Percentiles rank a stretch among this genome's conserved stretches.
Evolutionary conservation across 192 early-diverging fungal genomes (phyloP).

Genomic region (Mortierella alpina): DNA sequence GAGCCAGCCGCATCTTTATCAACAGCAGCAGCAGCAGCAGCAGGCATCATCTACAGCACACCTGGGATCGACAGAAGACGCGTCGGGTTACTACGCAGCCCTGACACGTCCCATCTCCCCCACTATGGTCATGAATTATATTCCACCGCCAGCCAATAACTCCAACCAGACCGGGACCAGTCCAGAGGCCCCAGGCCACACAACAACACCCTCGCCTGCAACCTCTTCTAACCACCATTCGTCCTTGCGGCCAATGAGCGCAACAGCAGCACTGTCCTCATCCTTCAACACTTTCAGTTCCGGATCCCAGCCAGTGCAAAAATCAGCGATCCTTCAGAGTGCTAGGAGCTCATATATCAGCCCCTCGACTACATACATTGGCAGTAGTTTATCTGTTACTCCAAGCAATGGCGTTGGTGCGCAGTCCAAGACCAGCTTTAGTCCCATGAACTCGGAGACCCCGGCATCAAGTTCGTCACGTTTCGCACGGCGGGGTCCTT

Average conservation of each 20-base stretch:
- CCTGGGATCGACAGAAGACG: slow-evolving; percentile 15
- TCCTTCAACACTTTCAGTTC: slow-evolving; percentile 29
- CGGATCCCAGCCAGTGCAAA: slow-evolving; percentile 5
- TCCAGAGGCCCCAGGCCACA: not conserved
- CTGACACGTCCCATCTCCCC: slow-evolving; percentile 47
- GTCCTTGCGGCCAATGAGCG: slow-evolving; percentile 19
- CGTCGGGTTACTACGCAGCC: slow-evolving; percentile 30
- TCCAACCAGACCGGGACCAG: not conserved
- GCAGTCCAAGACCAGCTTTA: not conserved
- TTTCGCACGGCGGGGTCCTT: slow-evolving; percentile 39
- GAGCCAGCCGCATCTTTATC: slow-evolving; percentile 15
- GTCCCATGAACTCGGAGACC: slow-evolving; percentile 3
- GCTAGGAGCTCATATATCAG: slow-evolving; percentile 15
- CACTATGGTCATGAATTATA: slow-evolving; percentile 40
- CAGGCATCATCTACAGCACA: not conserved
- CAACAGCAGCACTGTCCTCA: slow-evolving; percentile 31
- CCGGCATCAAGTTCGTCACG: slow-evolving; percentile 16
- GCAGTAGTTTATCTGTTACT: not conserved
- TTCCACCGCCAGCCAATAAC: slow-evolving; percentile 28
- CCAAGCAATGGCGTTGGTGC: not conserved
- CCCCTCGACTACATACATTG: not conserved
- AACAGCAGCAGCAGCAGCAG: slow-evolving; percentile 13
- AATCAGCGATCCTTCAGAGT: slow-evolving; percentile 17
- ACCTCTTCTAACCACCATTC: not conserved
- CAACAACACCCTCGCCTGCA: slow-evolving; percentile 6